phyloP scores from a whole-genome alignment of 2,329 filamentous ascomycete species.

The Graphium sp. region DNA sequence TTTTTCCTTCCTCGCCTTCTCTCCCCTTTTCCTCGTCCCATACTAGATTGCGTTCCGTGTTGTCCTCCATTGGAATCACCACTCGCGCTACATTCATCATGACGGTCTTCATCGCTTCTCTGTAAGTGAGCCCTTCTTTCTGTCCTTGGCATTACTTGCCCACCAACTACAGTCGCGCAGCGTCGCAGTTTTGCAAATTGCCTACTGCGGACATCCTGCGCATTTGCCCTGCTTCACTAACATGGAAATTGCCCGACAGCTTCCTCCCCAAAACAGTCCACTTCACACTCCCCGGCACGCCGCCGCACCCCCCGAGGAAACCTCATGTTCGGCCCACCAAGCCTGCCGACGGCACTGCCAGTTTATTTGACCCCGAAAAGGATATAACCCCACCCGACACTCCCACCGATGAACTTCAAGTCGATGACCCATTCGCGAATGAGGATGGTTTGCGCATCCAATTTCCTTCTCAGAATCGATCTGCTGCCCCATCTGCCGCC shows the following conservation, averaged over 20 bases:
- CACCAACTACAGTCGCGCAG: slow-evolving; percentile 1
- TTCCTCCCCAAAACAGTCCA: slow-evolving; percentile 87
- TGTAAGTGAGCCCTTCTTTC: too few species aligned
- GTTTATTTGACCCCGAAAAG: slow-evolving; percentile 30
- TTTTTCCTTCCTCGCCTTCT: too few species aligned
- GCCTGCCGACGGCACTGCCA: slow-evolving; percentile 16
- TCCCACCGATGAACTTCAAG: slow-evolving; percentile 26
- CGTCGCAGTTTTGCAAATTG: not conserved
- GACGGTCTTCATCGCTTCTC: slow-evolving; percentile 33
- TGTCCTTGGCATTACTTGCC: too few species aligned
- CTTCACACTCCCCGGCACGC: slow-evolving; percentile 52
- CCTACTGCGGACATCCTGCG: slow-evolving; percentile 2
- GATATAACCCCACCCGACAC: slow-evolving; percentile 39
- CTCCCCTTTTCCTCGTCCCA: too few species aligned
- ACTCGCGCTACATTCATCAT: slow-evolving; percentile 23
- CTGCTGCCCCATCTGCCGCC: slow-evolving; percentile 12
- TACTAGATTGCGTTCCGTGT: too few species aligned
- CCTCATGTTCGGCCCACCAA: slow-evolving; percentile 11
- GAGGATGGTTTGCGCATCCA: slow-evolving; percentile 41
- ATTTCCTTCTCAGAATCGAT: too few species aligned
- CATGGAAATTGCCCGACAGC: slow-evolving; percentile 23
- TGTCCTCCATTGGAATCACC: too few species aligned
- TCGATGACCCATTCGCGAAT: slow-evolving; percentile 34
- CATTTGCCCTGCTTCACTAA: not conserved
- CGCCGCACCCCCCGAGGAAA: slow-evolving; percentile 15